phyloP scores from a whole-genome alignment of 257 asterid genomes.

The Osmanthus fragrans region DNA sequence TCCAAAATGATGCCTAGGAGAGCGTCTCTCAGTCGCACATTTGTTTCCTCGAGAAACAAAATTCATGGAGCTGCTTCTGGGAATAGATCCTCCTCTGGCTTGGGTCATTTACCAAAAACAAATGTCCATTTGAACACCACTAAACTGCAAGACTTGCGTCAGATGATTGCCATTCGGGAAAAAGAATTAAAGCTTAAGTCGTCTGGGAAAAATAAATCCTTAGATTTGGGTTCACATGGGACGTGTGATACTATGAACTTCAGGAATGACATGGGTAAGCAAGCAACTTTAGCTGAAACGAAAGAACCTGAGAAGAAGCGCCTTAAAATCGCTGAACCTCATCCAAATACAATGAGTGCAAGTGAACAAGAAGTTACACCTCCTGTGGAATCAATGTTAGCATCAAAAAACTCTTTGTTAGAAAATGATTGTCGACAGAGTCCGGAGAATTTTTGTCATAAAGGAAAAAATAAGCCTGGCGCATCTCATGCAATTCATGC shows the following conservation, averaged over 20 bases:
- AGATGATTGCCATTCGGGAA: constrained; percentile 43
- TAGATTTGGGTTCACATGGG: constrained; percentile 13
- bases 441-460: neutral
- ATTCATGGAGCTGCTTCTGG: constrained; percentile 27
- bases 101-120: constrained; percentile 23
- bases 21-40: constrained; percentile 22
- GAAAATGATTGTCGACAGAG: constrained; percentile 13
- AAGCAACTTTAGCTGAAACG: constrained; percentile 22
- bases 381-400: constrained; percentile 5
- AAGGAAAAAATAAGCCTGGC: constrained; percentile 2
- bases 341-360: constrained; percentile 12
- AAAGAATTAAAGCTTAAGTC: constrained; percentile 39
- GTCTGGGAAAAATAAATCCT: constrained; percentile 27
- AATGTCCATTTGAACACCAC: constrained; percentile 23
- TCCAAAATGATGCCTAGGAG: constrained; percentile 17
- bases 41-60: constrained; percentile 28
- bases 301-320: constrained; percentile 42
- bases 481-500: constrained; percentile 13
- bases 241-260: constrained; percentile 13
- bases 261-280: constrained; percentile 17
- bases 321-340: constrained; percentile 29
- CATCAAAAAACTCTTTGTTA: constrained; percentile 25
- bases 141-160: constrained; percentile 47
- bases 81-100: constrained; percentile 17
- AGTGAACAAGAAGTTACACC: constrained; percentile 15